Conservation (phyloP, 2,329 filamentous ascomycete genomes). For the Pseudofabraea citricarpa region DNA sequence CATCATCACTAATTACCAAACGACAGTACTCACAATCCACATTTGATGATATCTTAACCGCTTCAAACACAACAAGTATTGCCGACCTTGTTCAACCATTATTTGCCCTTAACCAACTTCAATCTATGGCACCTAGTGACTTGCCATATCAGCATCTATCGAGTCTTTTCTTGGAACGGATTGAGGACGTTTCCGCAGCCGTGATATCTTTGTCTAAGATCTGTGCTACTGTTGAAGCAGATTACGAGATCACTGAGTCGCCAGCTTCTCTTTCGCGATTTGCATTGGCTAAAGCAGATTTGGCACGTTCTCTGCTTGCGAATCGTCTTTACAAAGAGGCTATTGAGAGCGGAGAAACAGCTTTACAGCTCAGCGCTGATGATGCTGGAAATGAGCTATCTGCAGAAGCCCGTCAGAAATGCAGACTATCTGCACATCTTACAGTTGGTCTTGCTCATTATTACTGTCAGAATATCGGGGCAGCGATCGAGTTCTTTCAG, state of each 20-base stretch:
- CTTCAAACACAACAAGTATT: conserved; percentile 43
- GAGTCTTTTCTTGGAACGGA: conserved; percentile 77
- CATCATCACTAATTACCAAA: conserved; percentile 67
- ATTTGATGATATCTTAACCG: conserved; percentile 73
- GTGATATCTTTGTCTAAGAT: conserved; percentile 60
- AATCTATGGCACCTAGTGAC: conserved; percentile 64
- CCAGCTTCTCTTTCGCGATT: conserved; percentile 67
- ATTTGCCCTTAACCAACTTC: conserved; percentile 81
- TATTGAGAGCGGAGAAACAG: conserved; percentile 73
- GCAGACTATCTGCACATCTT: conserved; percentile 78
- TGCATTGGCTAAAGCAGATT: conserved; percentile 78
- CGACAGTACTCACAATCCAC: conserved; percentile 74
- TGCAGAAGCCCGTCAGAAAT: conserved; percentile 59
- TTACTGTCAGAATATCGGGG: conserved; percentile 58
- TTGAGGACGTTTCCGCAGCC: conserved; percentile 61
- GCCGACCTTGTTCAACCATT: conserved; percentile 76
- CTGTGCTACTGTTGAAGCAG: conserved; percentile 66
- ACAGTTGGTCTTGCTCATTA: conserved; percentile 82
- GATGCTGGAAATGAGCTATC: conserved; percentile 63
- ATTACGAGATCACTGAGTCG: conserved; percentile 83
- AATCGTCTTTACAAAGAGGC: conserved; percentile 60
- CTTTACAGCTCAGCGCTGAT: conserved; percentile 72
- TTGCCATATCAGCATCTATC: conserved; percentile 72
- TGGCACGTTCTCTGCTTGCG: conserved; percentile 79
- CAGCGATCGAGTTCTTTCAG: conserved; percentile 75